Base-by-base conservation (phyloP, 2,329 filamentous ascomycete species). In the Clonostachys solani region DNA sequence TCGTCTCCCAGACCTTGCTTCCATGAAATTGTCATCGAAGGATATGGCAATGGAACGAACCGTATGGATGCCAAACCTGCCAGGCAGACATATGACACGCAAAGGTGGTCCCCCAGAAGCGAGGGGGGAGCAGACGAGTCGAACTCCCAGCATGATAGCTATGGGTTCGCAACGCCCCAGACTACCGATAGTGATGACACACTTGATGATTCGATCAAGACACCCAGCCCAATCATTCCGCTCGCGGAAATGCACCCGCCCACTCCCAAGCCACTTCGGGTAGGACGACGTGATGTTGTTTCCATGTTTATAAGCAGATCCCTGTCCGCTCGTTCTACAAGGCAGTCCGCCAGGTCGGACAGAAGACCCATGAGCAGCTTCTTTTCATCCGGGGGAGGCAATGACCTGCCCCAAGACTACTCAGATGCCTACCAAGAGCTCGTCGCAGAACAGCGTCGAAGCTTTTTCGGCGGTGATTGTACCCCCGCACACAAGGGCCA, bases 21-120 rank as follows among this genome's bases (percentile, higher is more conserved):
- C 49, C 72, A 75, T 46, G 77, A 81, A 54, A 79, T 80, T 29
- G 62, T 79, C 0, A 67, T 80, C 7, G 67, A 72, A 5, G 74
- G 75, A 1, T 80, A 81, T 49, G 77, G 77, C 10, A 80, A 80
- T 43, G 75, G 75, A 2, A 77, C 71, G 3, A 74, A 75, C 35
- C 61, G 51, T 18, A 40, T 63, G 6, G 58, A 58, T 5, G 34
- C 48, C 13, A 47, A 53, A 0, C 42, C 42, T 12, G 17, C 40
- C 9, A 46, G 45, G 29, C 38, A 33, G 43, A 42, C 47, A 18
- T 50, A 50, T 13, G 47, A 47, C 8, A n/a, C 33, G 12, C 19
- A 19, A 15, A 29, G 18, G 33, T 18, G 17, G 42, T 33, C 29
- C 12, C 8, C 17, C 2, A 29, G 8, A 4, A 43, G 42, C 42